Evolutionary conservation across 139 green algal species (phyloP).

Genomic region (Chlorella sp.): DNA sequence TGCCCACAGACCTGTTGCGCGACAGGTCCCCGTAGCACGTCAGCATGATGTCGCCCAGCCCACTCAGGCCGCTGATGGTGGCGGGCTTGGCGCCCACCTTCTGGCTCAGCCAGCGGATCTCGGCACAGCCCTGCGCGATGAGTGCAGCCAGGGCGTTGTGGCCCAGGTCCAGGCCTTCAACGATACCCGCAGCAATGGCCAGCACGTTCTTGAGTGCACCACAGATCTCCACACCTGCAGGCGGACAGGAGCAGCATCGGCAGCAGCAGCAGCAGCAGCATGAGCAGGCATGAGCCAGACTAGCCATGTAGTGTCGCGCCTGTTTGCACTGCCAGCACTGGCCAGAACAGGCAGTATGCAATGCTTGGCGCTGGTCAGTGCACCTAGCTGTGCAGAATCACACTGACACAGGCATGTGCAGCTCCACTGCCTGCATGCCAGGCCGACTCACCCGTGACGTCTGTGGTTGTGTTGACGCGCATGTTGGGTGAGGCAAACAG

Average conservation of each 20-base stretch:
- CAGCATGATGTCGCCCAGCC: slow-evolving; percentile 98
- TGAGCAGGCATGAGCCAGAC: no score
- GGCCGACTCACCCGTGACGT: no score
- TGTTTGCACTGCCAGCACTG: no score
- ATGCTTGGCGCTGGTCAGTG: no score
- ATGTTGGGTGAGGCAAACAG: slow-evolving; percentile 86
- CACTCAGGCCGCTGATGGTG: slow-evolving; percentile 85
- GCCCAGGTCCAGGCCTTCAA: slow-evolving; percentile 92
- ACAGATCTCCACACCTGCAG: slow-evolving; percentile 95
- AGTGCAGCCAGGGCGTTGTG: slow-evolving; percentile 95
- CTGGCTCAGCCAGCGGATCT: slow-evolving; percentile 35
- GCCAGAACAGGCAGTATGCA: no score
- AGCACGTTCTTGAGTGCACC: slow-evolving; percentile 99
- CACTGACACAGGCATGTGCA: no score
- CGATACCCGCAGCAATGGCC: slow-evolving; percentile 95
- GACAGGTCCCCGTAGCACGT: slow-evolving; percentile 95
- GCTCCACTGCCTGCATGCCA: no score
- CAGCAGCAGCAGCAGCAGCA: no score
- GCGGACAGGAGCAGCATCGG: no score
- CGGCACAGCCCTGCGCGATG: slow-evolving; percentile 59
- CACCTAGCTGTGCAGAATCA: no score
- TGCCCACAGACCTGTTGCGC: slow-evolving; percentile 81
- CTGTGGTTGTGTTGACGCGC: slow-evolving; percentile 90
- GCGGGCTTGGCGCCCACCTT: slow-evolving; percentile 69
- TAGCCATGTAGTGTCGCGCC: no score